phyloP scores from a whole-genome alignment of 2,329 filamentous ascomycete genomes.

The Pseudogymnoascus sp. region DNA sequence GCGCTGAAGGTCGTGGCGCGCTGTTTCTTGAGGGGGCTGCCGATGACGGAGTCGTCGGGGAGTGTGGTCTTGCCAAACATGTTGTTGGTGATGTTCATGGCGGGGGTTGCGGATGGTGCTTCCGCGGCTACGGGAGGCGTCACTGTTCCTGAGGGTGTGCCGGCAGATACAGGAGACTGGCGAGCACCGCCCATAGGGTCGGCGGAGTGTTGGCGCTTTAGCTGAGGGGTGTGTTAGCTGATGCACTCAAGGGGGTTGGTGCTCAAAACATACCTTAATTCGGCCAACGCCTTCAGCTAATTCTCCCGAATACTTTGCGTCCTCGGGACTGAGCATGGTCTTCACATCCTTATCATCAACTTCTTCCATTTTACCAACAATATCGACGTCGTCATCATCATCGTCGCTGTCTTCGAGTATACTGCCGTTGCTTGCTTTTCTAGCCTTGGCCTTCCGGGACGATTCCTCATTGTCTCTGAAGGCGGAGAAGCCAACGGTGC shows the following conservation, averaged over 20 bases:
- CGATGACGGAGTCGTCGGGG: conserved; percentile 43
- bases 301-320: conserved; percentile 63
- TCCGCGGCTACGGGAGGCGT: conserved; percentile 35
- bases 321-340: conserved; percentile 57
- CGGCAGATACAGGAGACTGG: conserved; percentile 38
- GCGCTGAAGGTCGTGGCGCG: conserved; percentile 31
- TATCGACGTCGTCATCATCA: conserved; percentile 59
- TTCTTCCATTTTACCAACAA: conserved; percentile 57
- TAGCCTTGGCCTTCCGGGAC: conserved; percentile 47
- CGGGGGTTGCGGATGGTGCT: conserved; percentile 27
- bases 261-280: conserved; percentile 52
- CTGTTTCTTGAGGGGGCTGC: conserved; percentile 69
- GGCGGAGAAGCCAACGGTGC: conserved; percentile 80
- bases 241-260: background rate
- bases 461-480: conserved; percentile 66
- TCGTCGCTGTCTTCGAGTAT: conserved; percentile 53
- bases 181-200: conserved; percentile 50
- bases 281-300: conserved; percentile 73
- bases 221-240: conserved; percentile 40
- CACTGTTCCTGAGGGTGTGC: conserved; percentile 32
- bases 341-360: conserved; percentile 53
- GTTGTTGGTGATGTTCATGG: conserved; percentile 23
- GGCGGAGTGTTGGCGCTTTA: conserved; percentile 71
- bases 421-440: conserved; percentile 56
- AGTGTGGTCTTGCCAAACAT: conserved; percentile 35